Percentiles rank a stretch among this genome's conserved stretches.
phyloP scores from a whole-genome alignment of 768 basidiomycete species.

The Lentinula detonsa region DNA sequence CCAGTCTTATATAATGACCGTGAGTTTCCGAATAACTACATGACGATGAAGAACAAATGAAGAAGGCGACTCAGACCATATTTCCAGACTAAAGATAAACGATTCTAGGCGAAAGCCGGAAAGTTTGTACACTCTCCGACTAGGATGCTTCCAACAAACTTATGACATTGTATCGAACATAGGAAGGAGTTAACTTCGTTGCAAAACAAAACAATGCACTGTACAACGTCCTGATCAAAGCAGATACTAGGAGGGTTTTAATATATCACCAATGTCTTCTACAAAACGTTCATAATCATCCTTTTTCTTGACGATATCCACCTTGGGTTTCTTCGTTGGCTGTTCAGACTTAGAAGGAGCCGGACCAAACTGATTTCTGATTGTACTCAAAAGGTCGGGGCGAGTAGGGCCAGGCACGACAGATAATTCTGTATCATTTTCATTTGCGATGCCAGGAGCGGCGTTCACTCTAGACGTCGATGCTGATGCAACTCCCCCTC shows the following conservation, averaged over 20 bases:
- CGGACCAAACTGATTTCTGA: constrained; percentile 57
- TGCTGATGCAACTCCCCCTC: constrained; percentile 25
- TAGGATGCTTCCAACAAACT: too few relatives aligned
- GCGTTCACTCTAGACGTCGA: constrained; percentile 49
- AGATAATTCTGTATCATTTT: constrained; percentile 21
- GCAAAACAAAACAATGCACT: background rate
- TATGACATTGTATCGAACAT: background rate
- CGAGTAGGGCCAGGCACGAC: constrained; percentile 30
- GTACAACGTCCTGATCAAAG: too few relatives aligned
- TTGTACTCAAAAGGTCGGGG: constrained; percentile 59
- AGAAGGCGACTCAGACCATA: too few relatives aligned
- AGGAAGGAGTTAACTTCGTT: too few relatives aligned
- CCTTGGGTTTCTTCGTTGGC: constrained; percentile 15
- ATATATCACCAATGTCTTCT: constrained; percentile 68
- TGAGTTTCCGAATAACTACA: background rate
- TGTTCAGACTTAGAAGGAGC: constrained; percentile 16
- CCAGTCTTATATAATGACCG: background rate
- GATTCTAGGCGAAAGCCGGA: too few relatives aligned
- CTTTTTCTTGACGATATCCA: constrained; percentile 33
- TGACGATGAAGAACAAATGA: too few relatives aligned
- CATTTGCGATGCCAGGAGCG: constrained; percentile 41
- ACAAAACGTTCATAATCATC: constrained; percentile 75
- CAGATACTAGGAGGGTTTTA: background rate
- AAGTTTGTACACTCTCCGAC: too few relatives aligned
- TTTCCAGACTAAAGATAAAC: too few relatives aligned